Conservation (phyloP, 2,329 filamentous ascomycete species). For the Pseudocercospora ulei region DNA sequence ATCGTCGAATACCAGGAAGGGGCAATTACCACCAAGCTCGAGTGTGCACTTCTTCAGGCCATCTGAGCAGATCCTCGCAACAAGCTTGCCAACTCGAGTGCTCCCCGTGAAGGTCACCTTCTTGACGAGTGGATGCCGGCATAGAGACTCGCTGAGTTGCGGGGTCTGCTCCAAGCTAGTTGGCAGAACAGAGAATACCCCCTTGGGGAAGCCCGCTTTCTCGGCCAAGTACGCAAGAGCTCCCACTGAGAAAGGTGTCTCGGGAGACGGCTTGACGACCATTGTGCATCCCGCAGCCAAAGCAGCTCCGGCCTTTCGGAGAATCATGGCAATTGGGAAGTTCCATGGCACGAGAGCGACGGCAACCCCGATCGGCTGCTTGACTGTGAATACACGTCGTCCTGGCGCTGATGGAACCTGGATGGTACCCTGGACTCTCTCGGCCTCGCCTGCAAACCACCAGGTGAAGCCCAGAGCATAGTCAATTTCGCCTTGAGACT, state of each 20-base stretch:
- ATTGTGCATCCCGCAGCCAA: conserved; percentile 65
- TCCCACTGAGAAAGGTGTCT: conserved; percentile 52
- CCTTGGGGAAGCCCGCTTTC: conserved; percentile 49
- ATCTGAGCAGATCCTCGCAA: conserved; percentile 51
- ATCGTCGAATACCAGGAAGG: conserved; percentile 56
- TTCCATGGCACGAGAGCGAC: conserved; percentile 65
- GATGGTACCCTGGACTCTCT: conserved; percentile 54
- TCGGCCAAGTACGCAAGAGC: conserved; percentile 47
- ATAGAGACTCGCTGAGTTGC: conserved; percentile 47
- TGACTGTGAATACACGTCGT: conserved; percentile 59
- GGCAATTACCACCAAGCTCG: conserved; percentile 56
- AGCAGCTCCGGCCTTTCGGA: conserved; percentile 58
- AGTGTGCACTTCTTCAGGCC: conserved; percentile 56
- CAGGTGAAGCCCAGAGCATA: conserved; percentile 48
- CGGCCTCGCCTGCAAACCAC: conserved; percentile 53
- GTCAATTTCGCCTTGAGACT: conserved; percentile 47
- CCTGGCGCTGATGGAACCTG: conserved; percentile 52
- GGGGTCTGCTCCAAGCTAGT: conserved; percentile 50
- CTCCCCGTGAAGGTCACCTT: conserved; percentile 55
- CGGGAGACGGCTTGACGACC: conserved; percentile 61
- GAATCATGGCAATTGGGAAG: conserved; percentile 47
- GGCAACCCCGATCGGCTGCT: conserved; percentile 61
- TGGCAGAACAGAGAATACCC: conserved; percentile 53
- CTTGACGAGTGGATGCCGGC: conserved; percentile 50
- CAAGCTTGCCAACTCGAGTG: conserved; percentile 53